These are phyloP conservation scores for Byssothecium circinans DNA, from an alignment of 2,329 filamentous ascomycete genomes.

Conservation along the genomic window DNA sequence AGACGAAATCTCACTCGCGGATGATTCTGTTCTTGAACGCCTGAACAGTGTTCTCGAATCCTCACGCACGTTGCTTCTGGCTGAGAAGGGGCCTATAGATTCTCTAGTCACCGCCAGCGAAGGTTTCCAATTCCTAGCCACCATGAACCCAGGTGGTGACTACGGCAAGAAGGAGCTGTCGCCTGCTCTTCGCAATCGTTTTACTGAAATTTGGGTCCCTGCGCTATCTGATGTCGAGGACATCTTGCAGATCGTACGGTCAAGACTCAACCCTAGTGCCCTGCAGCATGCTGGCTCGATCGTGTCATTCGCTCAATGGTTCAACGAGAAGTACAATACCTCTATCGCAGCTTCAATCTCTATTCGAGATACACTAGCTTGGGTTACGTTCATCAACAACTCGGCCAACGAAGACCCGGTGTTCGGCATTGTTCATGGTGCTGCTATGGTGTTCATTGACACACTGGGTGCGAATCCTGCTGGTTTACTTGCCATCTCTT, in stretches of 20 bases:
- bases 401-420: slow-evolving; percentile 53
- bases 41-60: slow-evolving; percentile 96
- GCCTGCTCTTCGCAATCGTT: slow-evolving; percentile 89
- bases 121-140: slow-evolving; percentile 94
- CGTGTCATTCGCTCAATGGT: slow-evolving; percentile 90
- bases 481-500: slow-evolving; percentile 74
- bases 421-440: slow-evolving; percentile 73
- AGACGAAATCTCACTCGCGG: slow-evolving; percentile 95
- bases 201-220: slow-evolving; percentile 98
- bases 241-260: slow-evolving; percentile 79
- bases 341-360: slow-evolving; percentile 79
- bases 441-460: slow-evolving; percentile 93
- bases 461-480: slow-evolving; percentile 94
- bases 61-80: slow-evolving; percentile 79
- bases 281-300: slow-evolving; percentile 67
- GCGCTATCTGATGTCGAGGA: slow-evolving; percentile 82
- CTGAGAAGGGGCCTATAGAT: slow-evolving; percentile 87
- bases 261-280: slow-evolving; percentile 65
- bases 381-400: slow-evolving; percentile 89
- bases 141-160: slow-evolving; percentile 98
- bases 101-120: slow-evolving; percentile 74
- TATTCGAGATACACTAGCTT: slow-evolving; percentile 87
- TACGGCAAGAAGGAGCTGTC: slow-evolving; percentile 98
- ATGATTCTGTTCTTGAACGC: slow-evolving; percentile 94
- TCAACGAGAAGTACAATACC: slow-evolving; percentile 76